phyloP scores from a whole-genome alignment of 2,329 filamentous ascomycete genomes.

The Fusarium sambucinum region DNA sequence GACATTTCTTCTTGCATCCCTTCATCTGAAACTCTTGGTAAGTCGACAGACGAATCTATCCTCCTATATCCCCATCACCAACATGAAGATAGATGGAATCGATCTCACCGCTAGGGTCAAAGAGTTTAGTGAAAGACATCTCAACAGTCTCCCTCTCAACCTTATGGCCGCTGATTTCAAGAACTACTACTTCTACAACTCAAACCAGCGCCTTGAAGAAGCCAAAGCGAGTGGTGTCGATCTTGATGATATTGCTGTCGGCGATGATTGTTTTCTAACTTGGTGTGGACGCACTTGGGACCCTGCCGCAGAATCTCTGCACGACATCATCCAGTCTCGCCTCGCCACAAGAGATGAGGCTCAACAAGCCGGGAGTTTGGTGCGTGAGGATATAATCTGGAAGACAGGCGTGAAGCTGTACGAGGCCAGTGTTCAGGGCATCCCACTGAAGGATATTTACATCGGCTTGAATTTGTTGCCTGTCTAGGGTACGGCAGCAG shows the following conservation, averaged over 20 bases:
- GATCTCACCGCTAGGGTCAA: not conserved
- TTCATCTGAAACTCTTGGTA: not conserved
- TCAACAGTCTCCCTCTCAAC: conserved; percentile 34
- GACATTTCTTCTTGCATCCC: not conserved
- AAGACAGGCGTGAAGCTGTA: conserved; percentile 48
- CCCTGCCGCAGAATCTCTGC: conserved; percentile 40
- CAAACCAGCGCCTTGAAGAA: conserved; percentile 41
- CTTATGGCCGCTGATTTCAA: conserved; percentile 42
- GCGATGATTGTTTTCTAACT: conserved; percentile 48
- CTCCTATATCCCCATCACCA: not conserved
- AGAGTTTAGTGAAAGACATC: conserved; percentile 30
- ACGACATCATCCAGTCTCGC: conserved; percentile 44
- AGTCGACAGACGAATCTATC: not conserved
- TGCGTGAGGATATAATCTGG: conserved; percentile 40
- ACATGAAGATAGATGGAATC: not conserved
- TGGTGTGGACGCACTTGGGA: conserved; percentile 49
- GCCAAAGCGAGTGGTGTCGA: conserved; percentile 34
- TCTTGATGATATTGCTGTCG: conserved; percentile 44
- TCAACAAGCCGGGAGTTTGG: conserved; percentile 30
- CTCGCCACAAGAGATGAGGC: conserved; percentile 38
- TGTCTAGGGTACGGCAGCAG: conserved; percentile 41
- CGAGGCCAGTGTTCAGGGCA: conserved; percentile 41
- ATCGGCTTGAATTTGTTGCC: conserved; percentile 49
- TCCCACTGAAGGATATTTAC: conserved; percentile 38
- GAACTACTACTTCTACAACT: conserved; percentile 37